A percentile compares a stretch with the other conserved stretches of the same genome.
phyloP scores from a whole-genome alignment of 1,284 basidiomycete genomes.

The Coriolopsis trogii region DNA sequence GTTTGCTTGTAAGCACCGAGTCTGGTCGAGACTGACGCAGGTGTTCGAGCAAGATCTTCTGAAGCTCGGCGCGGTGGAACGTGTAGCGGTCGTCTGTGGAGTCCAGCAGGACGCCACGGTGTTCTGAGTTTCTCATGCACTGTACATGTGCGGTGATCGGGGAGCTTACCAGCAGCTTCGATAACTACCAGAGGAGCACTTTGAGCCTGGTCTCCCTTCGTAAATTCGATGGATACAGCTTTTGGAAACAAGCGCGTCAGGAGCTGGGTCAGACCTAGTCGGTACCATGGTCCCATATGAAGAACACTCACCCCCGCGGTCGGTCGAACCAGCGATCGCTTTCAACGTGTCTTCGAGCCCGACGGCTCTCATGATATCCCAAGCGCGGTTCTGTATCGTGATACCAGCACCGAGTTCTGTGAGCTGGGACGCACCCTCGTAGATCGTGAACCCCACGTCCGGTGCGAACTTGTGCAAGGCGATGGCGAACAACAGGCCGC shows the following conservation, averaged over 20 bases:
- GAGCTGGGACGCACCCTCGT: constrained; percentile 50
- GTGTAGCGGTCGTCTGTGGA: constrained; percentile 43
- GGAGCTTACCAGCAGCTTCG: not conserved
- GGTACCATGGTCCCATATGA: no score
- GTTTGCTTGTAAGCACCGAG: constrained; percentile 1
- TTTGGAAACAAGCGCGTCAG: constrained; percentile 44
- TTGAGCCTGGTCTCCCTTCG: no score
- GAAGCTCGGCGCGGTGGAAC: constrained; percentile 56
- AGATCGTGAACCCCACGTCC: constrained; percentile 45
- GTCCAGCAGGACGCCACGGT: no score
- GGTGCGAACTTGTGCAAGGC: constrained; percentile 37
- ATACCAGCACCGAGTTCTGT: constrained; percentile 58
- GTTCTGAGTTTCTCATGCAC: not conserved
- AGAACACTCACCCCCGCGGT: constrained; percentile 12
- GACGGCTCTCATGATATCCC: constrained; percentile 50
- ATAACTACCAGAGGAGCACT: no score
- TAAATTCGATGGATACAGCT: no score
- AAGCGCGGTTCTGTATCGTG: constrained; percentile 51
- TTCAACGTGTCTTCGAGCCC: constrained; percentile 51
- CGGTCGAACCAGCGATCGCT: constrained; percentile 42
- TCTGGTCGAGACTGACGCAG: not conserved
- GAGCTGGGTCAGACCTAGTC: constrained; percentile 29
- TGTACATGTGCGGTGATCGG: not conserved
- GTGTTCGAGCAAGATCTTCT: constrained; percentile 46
- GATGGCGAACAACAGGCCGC: constrained; percentile 38